These are phyloP conservation scores for Salix dunnii DNA, from an alignment of 345 rosid genomes.

Conservation along the genomic window DNA sequence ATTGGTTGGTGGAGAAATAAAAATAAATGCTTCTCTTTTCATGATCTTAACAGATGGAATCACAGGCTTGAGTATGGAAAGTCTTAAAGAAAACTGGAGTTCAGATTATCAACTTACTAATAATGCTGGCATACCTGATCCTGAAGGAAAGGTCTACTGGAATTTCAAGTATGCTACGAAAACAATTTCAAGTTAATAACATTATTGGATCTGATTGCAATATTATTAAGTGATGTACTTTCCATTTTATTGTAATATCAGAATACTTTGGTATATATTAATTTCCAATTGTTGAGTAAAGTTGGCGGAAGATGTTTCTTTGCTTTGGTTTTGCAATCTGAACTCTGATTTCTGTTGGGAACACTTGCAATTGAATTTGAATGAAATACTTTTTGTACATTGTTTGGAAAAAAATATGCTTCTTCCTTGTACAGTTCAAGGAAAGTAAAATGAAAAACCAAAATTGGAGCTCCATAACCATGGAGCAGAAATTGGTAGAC, in stretches of 20 bases:
- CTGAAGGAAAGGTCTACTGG: slow-evolving; percentile 71
- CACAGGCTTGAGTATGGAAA: slow-evolving; percentile 74
- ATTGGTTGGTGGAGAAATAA: not conserved
- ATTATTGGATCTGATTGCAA: not conserved
- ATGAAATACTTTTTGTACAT: not conserved
- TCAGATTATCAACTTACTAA: slow-evolving; percentile 87
- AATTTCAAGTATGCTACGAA: slow-evolving; percentile 68
- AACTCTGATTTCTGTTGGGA: not conserved
- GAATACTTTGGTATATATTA: not conserved
- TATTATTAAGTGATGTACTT: not conserved
- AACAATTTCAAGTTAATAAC: slow-evolving; percentile 18
- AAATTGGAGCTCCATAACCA: not conserved
- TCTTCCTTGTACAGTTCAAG: not conserved
- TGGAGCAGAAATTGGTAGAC: not conserved
- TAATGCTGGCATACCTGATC: slow-evolving; percentile 89
- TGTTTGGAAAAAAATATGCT: not conserved
- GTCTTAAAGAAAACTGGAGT: slow-evolving; percentile 88
- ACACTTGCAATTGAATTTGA: not conserved
- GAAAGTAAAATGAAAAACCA: not conserved
- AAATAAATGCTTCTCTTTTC: not conserved
- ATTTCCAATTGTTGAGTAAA: not conserved
- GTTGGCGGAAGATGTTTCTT: not conserved
- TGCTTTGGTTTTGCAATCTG: not conserved
- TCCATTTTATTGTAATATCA: not conserved
- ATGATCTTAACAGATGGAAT: slow-evolving; percentile 60